Base-by-base conservation (phyloP, 306 rosid species). In the Gastrolobium bilobum region DNA sequence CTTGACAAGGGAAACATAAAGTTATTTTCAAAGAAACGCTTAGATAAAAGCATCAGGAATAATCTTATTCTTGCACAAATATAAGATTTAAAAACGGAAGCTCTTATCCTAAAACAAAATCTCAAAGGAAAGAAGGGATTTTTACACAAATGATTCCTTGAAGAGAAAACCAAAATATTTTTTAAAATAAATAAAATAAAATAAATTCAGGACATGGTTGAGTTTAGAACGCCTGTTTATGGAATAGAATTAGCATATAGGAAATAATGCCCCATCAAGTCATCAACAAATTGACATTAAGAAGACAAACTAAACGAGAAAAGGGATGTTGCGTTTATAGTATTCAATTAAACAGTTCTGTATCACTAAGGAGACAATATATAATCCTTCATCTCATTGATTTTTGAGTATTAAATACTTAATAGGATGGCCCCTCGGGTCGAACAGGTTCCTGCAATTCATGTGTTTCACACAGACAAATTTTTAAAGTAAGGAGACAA, bases 1-100 rank as follows among this genome's bases (percentile, higher is more conserved):
- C 98, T 95, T 83, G 66, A 35, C 57, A 84, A 68, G 75, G 77
- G 43, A 77, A 81, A 71, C 57, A 46, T 35, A 76, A 60, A 83
- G 75, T 51, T 31, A 76, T n/a, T 53, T 60, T 73, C 31, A 42
- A 58, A 13, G 59, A 59, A 67, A 60, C 46, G 31, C 59, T 43
- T 39, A 34, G 26, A 39, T 10, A 59, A 30, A 59, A 81, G 80
- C 29, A 80, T 31, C 72, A 51, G 63, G 58, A 75, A 9, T 59
- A 75, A 9, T 59, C 51, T 73, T 15, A 39, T 64, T 58, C 62
- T 60, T 40, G 5, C 46, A 47, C 11, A 7, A 30, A 79, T 13
- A 70, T 38, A 73, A 48, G 35, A 62, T 11, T 4, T 30, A 20
- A 50, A 84, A 20, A 68, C 40, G 35, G 62, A 66, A 31, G 60